Base-by-base conservation (phyloP, 1,139 yeast species). In the Kodamaea derodonti region DNA sequence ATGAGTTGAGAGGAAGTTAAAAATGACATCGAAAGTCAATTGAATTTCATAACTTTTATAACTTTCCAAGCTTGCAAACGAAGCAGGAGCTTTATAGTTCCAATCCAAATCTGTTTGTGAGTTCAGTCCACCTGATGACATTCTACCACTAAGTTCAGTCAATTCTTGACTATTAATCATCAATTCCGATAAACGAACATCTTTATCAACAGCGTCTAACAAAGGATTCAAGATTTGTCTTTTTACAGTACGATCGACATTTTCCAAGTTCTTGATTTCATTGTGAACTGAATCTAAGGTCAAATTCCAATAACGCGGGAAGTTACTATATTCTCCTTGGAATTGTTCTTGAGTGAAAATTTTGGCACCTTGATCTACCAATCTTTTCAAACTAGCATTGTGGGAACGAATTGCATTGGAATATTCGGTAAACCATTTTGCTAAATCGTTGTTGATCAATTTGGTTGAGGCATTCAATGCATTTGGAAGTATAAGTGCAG, bases 41-140 rank as follows among this genome's bases (percentile, higher is more conserved):
- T 75, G 73, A 41, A 84, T 69, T 52, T 95, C 80, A 41, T 67
- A 66, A 39, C 67, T 72, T 55, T 90, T 96, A 46, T 81, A 80
- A 42, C 69, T 69, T 57, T 87, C 95, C 56, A 88, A 80, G 48
- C 78, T 78, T 47, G 82, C 84, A 52, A 86, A 82, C 26, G 83
- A 75, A 43, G 72, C 78, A 2, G 95, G 94, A 1, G 95, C 92
- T 54, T 81, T 80, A 38, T 75, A 67, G 43, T 79, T 82, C 95
- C 96, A 88, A 45, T 62, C 62, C 36, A 65, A 60, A 40, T 69
- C 74, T 23, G 70, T 65, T 42, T 61, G 53, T 20, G 55, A 46
- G 31, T 44, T 37, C 14, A 42, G 42, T 14, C 45, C 38, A 10
- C 40, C 36, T 14, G 31, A 16, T 4, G 30, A 17, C 39, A 65